Percentiles rank a stretch among this genome's conserved stretches.
Evolutionary conservation across 2,329 filamentous ascomycete species (phyloP).

Genomic region (Pestalotiopsis sp.): DNA sequence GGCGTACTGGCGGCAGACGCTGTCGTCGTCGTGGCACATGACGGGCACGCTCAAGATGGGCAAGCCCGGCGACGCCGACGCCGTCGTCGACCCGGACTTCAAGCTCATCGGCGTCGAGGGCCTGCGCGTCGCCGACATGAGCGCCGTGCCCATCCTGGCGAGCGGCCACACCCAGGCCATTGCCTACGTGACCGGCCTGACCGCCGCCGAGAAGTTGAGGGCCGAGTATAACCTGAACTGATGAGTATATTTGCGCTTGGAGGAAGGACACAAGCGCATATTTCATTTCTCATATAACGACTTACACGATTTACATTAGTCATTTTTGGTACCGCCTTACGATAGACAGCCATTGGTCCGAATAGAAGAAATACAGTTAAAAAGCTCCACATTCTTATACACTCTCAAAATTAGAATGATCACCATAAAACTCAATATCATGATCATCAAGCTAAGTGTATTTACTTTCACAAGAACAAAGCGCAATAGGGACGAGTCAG

Average conservation of each 20-base stretch:
- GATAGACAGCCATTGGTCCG: neutral
- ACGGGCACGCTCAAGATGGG: slow-evolving; percentile 61
- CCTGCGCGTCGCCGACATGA: slow-evolving; percentile 52
- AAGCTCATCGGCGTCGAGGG: slow-evolving; percentile 47
- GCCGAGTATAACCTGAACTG: slow-evolving; percentile 39
- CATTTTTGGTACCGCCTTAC: neutral
- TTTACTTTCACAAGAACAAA: too few species aligned
- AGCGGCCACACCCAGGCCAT: slow-evolving; percentile 53
- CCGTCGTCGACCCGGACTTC: slow-evolving; percentile 51
- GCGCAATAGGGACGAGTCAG: too few species aligned
- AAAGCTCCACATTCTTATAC: too few species aligned
- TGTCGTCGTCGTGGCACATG: slow-evolving; percentile 54
- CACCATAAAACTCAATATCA: too few species aligned
- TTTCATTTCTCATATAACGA: neutral
- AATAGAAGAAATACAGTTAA: too few species aligned
- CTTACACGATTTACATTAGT: neutral
- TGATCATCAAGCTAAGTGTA: too few species aligned
- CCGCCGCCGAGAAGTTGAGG: slow-evolving; percentile 50
- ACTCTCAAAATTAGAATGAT: too few species aligned
- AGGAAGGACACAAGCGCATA: neutral
- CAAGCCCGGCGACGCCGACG: slow-evolving; percentile 36
- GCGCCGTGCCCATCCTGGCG: slow-evolving; percentile 48
- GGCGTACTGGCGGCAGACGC: slow-evolving; percentile 41
- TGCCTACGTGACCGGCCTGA: slow-evolving; percentile 54
- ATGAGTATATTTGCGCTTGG: neutral